Base-by-base conservation (phyloP, 2,329 filamentous ascomycete species). In the Ascochyta fabae region DNA sequence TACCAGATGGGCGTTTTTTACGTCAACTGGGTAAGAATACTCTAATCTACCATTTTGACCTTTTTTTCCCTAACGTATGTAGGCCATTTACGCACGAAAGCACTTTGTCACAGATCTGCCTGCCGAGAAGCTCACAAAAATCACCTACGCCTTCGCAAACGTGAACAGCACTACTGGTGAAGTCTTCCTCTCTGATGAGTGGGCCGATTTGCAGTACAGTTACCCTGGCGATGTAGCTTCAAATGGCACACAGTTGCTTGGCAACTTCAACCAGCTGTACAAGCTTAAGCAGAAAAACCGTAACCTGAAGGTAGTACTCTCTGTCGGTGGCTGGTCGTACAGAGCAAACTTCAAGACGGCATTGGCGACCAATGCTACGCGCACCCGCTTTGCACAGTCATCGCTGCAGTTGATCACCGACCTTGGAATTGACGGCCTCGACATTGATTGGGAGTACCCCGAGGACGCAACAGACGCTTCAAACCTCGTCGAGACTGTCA, bases 111-210 rank as follows among this genome's bases (percentile, higher is more conserved):
- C 95, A 69, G 87, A 96, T 72, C 83, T 98, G 3, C 90, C 90
- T 0, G 85, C 83, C 5, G 85, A 93, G 52, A 89, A 91, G 52
- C 84, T 97, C 44, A 97, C 93, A 0, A 94, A 97, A 70, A 77
- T 97, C 12, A 85, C 96, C 22, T 97, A 96, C 67, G 84, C 92
- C 15, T 97, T 97, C 77, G 93, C 92, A 71, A 96, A 96, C 72
- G 84, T 97, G 47, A 84, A 86, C 4, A 90, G 94, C 8, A 85
- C 82, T 4, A 86, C 83, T 23, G 93, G 93, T 47, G 91, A 96
- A 76, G 92, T 75, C 43, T 51, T 62, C 29, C 60, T 70, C 35
- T 56, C 59, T 1, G 67, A 70, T 27, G 55, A 58, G 35, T 70
- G 61, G 61, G 56, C 67, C 2, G 67, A 70, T 39, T 66, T 79